These are phyloP conservation scores for Keithomyces neogunnii DNA, from an alignment of 2,329 filamentous ascomycete species.

Conservation along the genomic window DNA sequence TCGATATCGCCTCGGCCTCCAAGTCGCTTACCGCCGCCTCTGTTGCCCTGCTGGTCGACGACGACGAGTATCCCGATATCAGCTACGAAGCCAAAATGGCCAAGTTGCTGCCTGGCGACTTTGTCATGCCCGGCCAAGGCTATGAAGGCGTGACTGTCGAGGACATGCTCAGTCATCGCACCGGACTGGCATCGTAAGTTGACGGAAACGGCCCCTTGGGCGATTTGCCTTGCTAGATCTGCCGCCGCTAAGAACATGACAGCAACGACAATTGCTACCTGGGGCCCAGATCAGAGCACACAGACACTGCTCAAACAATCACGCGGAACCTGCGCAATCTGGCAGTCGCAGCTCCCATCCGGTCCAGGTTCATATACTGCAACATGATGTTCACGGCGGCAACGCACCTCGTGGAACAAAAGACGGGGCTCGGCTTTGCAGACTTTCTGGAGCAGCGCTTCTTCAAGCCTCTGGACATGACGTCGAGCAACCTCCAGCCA, in stretches of 20 bases:
- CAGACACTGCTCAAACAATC: conserved; percentile 15
- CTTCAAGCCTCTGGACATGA: conserved; percentile 18
- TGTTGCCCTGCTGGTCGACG: conserved; percentile 15
- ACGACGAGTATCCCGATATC: conserved; percentile 14
- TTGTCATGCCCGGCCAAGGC: conserved; percentile 14
- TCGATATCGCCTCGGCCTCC: conserved; percentile 18
- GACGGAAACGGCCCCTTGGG: not conserved
- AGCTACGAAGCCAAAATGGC: conserved; percentile 16
- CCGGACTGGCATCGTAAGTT: conserved; percentile 15
- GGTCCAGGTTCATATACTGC: conserved; percentile 16
- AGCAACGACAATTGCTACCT: conserved; percentile 18
- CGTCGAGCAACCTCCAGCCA: conserved; percentile 16
- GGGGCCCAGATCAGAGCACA: conserved; percentile 7
- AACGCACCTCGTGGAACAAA: conserved; percentile 15
- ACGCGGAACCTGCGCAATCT: conserved; percentile 20
- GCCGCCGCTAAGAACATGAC: not conserved
- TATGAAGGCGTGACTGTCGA: conserved; percentile 14
- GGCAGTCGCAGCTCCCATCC: conserved; percentile 12
- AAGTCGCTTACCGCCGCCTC: conserved; percentile 19
- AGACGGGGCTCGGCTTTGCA: conserved; percentile 10
- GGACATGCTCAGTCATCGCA: conserved; percentile 17
- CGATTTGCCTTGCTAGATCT: not conserved
- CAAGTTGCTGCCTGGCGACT: conserved; percentile 17
- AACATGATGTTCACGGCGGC: conserved; percentile 21
- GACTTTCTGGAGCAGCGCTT: conserved; percentile 15